Base-by-base conservation (phyloP, 805 yeast species). In the Myxozyma kluyveri region DNA sequence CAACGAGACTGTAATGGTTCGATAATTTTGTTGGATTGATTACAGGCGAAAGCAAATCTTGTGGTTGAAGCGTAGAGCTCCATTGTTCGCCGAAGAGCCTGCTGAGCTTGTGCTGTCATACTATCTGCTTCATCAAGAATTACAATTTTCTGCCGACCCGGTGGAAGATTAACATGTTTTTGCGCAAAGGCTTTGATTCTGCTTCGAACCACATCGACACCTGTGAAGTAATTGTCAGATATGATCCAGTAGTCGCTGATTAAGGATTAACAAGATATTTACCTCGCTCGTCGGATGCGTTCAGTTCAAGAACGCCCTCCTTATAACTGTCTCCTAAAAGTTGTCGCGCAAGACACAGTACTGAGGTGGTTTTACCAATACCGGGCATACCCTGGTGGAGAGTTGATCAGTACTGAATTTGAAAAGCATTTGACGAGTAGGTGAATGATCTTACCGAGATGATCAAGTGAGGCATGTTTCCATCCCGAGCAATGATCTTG, bases 21-120 rank as follows among this genome's bases (percentile, higher is more conserved):
- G 61, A 93, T 93, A 69, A 93, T 91, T 69, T 93, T 93, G 69
- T 82, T 85, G 19, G 93, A 83, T 67, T 87, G 96, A 68, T 93
- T 93, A 72, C 99, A 93, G 0, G 98, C 97, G 73, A 93, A 93
- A n/a, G 96, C 97, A 73, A 93, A 93, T 63, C 99, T 78, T 5
- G 99, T 93, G 3, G 97, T 85, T 67, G 86, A 85, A n/a, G 97
- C 86, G 65, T 88, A 91, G 27, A 91, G 77, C 66, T 90, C 98
- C 98, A 89, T 89, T 1, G 96, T 89, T 65, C 97, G 78, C 69
- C 97, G 78, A 62, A 90, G 72, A 0, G 97, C 97, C 67, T 88
- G 96, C 67, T 89, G 97, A 1, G 97, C 96, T 35, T 96, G 96
- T 0, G 95, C 88, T 0, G 97, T 89, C 97, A 89, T 89, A 10